These are phyloP conservation scores for Tetradesmus obliquus DNA, from an alignment of 139 green algal genomes.

Conservation along the genomic window DNA sequence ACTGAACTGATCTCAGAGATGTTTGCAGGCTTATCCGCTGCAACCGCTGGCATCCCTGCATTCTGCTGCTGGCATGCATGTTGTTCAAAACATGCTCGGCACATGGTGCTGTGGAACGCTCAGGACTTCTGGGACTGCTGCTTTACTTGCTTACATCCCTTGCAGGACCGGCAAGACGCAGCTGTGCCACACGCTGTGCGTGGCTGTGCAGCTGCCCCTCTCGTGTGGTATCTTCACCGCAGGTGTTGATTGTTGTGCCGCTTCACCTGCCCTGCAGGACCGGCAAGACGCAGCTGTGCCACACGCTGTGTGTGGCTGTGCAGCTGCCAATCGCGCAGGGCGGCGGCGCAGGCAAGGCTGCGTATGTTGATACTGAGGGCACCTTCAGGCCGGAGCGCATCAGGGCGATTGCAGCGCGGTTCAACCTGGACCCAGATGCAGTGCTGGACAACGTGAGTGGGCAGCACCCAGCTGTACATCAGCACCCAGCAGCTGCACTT, in stretches of 20 bases:
- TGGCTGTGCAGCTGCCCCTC: slow-evolving; percentile 81
- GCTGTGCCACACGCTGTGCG: slow-evolving; percentile 88
- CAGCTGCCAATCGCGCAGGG: slow-evolving; percentile 77
- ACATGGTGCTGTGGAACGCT: no score
- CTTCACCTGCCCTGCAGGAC: slow-evolving; percentile 44
- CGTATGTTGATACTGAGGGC: slow-evolving; percentile 71
- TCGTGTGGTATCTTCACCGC: no score
- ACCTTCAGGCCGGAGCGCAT: slow-evolving; percentile 80
- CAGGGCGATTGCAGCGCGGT: slow-evolving; percentile 86
- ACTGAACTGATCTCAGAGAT: no score
- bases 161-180: slow-evolving; percentile 86
- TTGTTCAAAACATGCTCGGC: no score
- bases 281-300: slow-evolving; percentile 90
- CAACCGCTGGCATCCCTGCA: no score
- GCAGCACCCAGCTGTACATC: no score
- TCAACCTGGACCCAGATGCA: slow-evolving; percentile 79
- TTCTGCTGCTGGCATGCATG: no score
- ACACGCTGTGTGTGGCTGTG: slow-evolving; percentile 88
- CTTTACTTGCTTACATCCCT: no score
- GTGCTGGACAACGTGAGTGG: slow-evolving; percentile 56
- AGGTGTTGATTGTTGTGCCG: no score
- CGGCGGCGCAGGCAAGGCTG: slow-evolving; percentile 71
- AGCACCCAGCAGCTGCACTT: background rate
- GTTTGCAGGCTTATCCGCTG: no score
- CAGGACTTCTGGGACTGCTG: no score